Conservation (phyloP, 345 rosid genomes). For the Eucalyptus regnans region DNA sequence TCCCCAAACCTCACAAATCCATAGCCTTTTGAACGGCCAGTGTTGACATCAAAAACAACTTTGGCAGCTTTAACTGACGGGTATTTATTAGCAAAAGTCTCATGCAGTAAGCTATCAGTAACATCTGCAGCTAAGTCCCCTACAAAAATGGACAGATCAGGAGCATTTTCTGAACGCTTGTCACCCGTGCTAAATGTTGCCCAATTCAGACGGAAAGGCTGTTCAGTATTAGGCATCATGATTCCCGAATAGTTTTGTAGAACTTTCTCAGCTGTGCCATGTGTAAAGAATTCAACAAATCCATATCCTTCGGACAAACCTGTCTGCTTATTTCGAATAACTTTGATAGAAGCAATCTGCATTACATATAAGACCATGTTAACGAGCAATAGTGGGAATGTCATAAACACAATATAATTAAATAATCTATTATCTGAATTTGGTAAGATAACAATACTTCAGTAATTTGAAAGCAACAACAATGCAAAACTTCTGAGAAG, state of each 20-base stretch:
- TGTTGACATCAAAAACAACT: slow-evolving; percentile 84
- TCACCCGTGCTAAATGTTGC: slow-evolving; percentile 88
- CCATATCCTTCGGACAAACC: slow-evolving; percentile 92
- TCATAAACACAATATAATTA: neutral
- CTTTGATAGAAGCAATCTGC: slow-evolving; percentile 80
- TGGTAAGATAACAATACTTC: neutral
- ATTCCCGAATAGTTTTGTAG: slow-evolving; percentile 51
- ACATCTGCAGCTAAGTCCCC: slow-evolving; percentile 96
- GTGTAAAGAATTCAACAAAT: slow-evolving; percentile 78
- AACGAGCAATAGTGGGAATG: neutral
- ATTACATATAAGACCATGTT: neutral
- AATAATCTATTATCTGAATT: neutral
- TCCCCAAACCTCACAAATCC: slow-evolving; percentile 99
- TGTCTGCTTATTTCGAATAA: slow-evolving; percentile 88
- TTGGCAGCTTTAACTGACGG: slow-evolving; percentile 88
- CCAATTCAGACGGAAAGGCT: slow-evolving; percentile 95
- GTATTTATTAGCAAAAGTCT: slow-evolving; percentile 62
- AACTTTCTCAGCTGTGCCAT: slow-evolving; percentile 81
- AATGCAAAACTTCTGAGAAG: neutral
- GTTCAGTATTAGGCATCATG: slow-evolving; percentile 74
- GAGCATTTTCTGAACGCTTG: slow-evolving; percentile 77
- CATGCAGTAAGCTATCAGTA: slow-evolving; percentile 59
- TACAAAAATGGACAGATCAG: slow-evolving; percentile 91
- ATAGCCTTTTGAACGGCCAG: slow-evolving; percentile 95
- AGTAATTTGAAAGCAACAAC: neutral